Base-by-base conservation (phyloP, 176 grass and related monocot species). In the Eremochloa ophiuroides region DNA sequence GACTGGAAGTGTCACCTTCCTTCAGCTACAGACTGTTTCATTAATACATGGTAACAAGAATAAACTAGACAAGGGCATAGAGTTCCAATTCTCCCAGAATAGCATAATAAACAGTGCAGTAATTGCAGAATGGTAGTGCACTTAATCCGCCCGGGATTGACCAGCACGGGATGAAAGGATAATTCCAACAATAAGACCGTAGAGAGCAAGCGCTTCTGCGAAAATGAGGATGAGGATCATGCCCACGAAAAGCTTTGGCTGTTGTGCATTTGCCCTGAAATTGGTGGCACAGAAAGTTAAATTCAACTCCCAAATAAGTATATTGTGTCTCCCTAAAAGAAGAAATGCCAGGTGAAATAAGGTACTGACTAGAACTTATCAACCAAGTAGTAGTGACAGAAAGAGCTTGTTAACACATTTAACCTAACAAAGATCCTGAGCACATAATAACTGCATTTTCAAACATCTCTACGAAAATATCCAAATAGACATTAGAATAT, bases 161-260 rank as follows among this genome's bases (percentile, higher is more conserved):
- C 92, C 92, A 0, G 92, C 92, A 15, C 92, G 92, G 75, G 92
- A 94, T 1, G 92, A 94, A 4, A 94, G 89, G 67, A 94, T 94
- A 81, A 94, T 94, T 62, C 92, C 92, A 9, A 94, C 92, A 0
- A 94, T 94, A 61, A 94, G 89, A 18, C 92, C 92, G 4, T 94
- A 94, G 5, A 94, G 89, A 42, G 92, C 92, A 7, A 94, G 89
- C 0, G 89, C 89, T 85, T 91, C 92, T 6, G 92, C 89, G 48
- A 94, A 94, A 75, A 94, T 94, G 75, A 94, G 92, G 58, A 94
- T 94, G 27, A 94, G 92, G 70, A 94, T 94, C 92, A 94, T 94
- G 20, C 92, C 92, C 44, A 94, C 92, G 1, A 94, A 94, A 3
- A 94, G 85, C 31, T 94, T 94, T 0, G 92, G 92, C 68, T 94